Evolutionary conservation across 2,329 filamentous ascomycete genomes (phyloP).

Genomic region (Xylaria arbuscula): DNA sequence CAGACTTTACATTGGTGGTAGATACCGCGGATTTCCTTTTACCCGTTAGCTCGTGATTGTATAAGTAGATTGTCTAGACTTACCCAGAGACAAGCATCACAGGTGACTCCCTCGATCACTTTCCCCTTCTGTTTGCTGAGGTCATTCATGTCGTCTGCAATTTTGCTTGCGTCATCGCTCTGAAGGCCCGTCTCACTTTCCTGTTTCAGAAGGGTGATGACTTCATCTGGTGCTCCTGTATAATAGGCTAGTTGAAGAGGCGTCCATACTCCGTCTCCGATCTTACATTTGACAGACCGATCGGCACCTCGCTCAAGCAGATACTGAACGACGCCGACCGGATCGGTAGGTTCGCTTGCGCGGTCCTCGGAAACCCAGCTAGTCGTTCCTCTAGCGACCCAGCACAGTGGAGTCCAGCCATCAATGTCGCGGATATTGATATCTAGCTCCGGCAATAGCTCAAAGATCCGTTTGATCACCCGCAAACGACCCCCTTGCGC

Average conservation of each 20-base stretch:
- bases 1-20: constrained; percentile 9
- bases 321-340: constrained; percentile 8
- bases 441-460: constrained; percentile 3
- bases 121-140: neutral
- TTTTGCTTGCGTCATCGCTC: neutral
- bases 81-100: constrained; percentile 20
- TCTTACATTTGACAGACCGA: constrained; percentile 9
- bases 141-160: neutral
- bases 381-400: constrained; percentile 11
- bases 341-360: constrained; percentile 16
- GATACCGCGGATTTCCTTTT: constrained; percentile 16
- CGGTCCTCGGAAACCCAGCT: constrained; percentile 6
- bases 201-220: neutral
- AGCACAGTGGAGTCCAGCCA: constrained; percentile 24
- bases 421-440: constrained; percentile 14
- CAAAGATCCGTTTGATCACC: constrained; percentile 8
- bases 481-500: constrained; percentile 18
- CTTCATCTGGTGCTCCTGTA: constrained; percentile 14
- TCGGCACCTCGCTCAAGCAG: constrained; percentile 15
- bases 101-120: neutral
- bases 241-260: neutral
- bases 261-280: constrained; percentile 14
- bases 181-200: neutral
- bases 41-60: neutral
- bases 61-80: neutral